Base-by-base conservation (phyloP, 768 basidiomycete species). In the Mycena vulgaris region DNA sequence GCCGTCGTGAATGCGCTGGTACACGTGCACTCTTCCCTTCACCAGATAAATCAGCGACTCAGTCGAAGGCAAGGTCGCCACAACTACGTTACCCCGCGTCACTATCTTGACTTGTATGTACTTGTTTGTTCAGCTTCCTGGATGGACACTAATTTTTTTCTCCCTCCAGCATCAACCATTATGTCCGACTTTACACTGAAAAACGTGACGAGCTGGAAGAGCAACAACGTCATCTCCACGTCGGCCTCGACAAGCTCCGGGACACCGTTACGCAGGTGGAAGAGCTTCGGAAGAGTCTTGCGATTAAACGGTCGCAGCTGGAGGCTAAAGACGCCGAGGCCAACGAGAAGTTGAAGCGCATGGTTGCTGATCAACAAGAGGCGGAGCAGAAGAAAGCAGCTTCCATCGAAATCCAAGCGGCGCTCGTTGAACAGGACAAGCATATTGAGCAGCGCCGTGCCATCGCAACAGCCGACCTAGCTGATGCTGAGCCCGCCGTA, bases 361-460 rank as follows among this genome's bases (percentile, higher is more conserved):
- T 99, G 97, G 96, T 99, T 17, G 88, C 95, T 9, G 97, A 99
- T 80, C 97, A 99, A 81, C 97, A 98, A 78, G 97, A 99, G 78
- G 98, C 98, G 3, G 98, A 99, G 77, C 95, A 97, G 79, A 98
- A 99, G 89, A 98, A 98, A 78, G 88, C 94, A 2, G 96, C 95
- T 0, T 99, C 98, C 10, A 95, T 98, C 74, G 90, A 97, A 80
- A 97, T 99, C 52, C 96, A 98, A 78, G 94, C 95, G 2, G 96
- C 95, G 27, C 86, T 99, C 56, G 95, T 93, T 19, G 91, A 95
- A 79, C 97, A 98, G 79, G 95, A 99, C 80, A 89, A 89, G 66
- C 79, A 94, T 76, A 99, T 99, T 66, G 91, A 93, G 66, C 91
- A 98, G 77, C 93, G 98, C 47, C 90, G 92, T 45, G 89, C 91